Conservation (phyloP, 495 filamentous ascomycete species). For the Penicillium pulvis region DNA sequence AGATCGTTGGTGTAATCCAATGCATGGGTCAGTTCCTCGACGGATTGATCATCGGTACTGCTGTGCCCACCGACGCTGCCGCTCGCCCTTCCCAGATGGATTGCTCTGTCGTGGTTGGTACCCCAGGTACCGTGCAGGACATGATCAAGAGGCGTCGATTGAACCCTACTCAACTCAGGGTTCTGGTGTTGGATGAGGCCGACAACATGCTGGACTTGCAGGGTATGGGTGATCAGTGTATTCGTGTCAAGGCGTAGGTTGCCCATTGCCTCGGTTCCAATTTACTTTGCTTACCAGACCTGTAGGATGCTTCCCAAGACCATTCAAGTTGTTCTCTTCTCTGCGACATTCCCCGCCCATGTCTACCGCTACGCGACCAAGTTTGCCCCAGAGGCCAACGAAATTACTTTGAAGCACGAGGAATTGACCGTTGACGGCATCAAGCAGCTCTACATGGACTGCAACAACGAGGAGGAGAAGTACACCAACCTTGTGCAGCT, state of each 20-base stretch:
- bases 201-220: slow-evolving; percentile 97
- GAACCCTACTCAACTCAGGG: slow-evolving; percentile 62
- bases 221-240: slow-evolving; percentile 91
- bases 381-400: slow-evolving; percentile 83
- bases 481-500: slow-evolving; percentile 86
- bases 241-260: slow-evolving; percentile 79
- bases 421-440: slow-evolving; percentile 97
- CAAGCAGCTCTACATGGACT: slow-evolving; percentile 95
- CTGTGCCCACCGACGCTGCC: slow-evolving; percentile 73
- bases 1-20: slow-evolving; percentile 82
- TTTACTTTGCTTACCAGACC: slow-evolving; percentile 14
- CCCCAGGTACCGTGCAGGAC: slow-evolving; percentile 90
- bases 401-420: slow-evolving; percentile 83
- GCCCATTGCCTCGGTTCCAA: neutral
- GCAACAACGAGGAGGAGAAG: slow-evolving; percentile 75
- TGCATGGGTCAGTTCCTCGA: slow-evolving; percentile 81
- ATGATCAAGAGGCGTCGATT: slow-evolving; percentile 73
- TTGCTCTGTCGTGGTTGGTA: slow-evolving; percentile 83
- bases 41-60: slow-evolving; percentile 69
- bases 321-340: slow-evolving; percentile 89
- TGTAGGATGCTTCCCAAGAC: slow-evolving; percentile 65
- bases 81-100: slow-evolving; percentile 61
- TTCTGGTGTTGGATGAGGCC: slow-evolving; percentile 89
- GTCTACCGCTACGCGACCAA: slow-evolving; percentile 76
- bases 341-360: slow-evolving; percentile 88